A percentile compares a stretch with the other conserved stretches of the same genome.
These are phyloP conservation scores for Acephala macrosclerotiorum DNA, from an alignment of 2,329 filamentous ascomycete species.

Conservation along the genomic window DNA sequence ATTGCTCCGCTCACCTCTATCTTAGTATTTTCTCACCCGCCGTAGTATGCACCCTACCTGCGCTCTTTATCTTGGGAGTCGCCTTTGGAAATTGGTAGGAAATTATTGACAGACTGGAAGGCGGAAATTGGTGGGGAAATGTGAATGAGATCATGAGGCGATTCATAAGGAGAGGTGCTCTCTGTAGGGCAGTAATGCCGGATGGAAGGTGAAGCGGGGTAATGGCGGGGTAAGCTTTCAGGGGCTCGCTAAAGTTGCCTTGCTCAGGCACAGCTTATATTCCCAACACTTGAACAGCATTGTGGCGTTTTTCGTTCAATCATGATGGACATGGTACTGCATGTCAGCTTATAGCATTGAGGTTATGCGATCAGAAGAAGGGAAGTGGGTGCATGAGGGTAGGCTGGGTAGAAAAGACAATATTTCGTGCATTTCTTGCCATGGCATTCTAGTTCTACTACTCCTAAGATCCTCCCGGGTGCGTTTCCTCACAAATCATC, in stretches of 20 bases:
- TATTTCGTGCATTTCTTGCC: not conserved
- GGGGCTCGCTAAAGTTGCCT: not conserved
- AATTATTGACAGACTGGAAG: not conserved
- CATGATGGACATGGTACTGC: no score
- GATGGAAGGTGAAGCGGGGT: constrained; percentile 1
- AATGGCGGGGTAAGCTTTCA: not conserved
- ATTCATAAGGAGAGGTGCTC: not conserved
- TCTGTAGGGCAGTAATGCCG: not conserved
- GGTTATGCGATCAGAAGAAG: not conserved
- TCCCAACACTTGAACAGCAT: not conserved
- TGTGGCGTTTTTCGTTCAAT: not conserved
- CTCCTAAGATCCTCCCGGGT: not conserved
- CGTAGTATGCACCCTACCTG: not conserved
- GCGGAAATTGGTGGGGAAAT: not conserved
- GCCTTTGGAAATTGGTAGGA: not conserved
- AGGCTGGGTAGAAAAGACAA: not conserved
- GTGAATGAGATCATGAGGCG: not conserved
- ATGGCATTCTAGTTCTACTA: not conserved
- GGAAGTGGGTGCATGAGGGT: not conserved
- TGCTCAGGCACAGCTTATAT: not conserved
- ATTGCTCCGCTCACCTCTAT: not conserved
- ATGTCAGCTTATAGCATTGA: no score
- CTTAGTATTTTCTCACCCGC: not conserved
- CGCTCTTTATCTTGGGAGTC: not conserved
- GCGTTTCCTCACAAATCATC: not conserved